Evolutionary conservation across 1,139 yeast genomes (phyloP), one percentile per base, ranked within the genome.

Genomic region (Pichia kudriavzevii): DNA sequence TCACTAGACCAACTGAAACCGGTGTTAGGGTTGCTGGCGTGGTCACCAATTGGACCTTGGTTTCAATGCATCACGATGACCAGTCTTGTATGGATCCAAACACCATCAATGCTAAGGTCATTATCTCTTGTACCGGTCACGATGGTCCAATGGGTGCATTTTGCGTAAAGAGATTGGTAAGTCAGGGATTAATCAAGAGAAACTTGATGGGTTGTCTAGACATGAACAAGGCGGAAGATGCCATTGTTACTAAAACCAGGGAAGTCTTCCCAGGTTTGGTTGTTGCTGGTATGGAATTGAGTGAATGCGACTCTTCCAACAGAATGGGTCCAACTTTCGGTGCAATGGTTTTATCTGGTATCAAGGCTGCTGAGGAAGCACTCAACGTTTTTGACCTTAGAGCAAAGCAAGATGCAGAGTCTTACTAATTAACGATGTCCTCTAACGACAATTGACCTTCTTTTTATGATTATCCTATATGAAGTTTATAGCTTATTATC

Each of bases 131-230:
- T 42, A 73, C 84, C 26, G 91, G 91, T 36, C 91, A 80, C 51
- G 91, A 80, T 55, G 91, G 91, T 49, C 87, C 87, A 36, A 78
- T 79, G 60, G 91, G 91, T 41, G 88, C 88, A n/a, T 79, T 79
- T 60, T 71, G 76, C 41, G 87, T 82, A 45, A 70, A 70, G 63
- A 63, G 76, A 52, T 59, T 69, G 37, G 63, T 60, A 22, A 53
- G 63, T 28, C 62, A 66, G 31, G 70, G 66, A 34, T 61, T 60
- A 16, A 59, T 65, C 44, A 57, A 63, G 44, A 66, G 72, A 53
- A 79, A 77, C 38, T 83, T 80, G 39, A 80, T 80, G 91, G 73
- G 80, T 53, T 85, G 87, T 46, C 67, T 80, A 30, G 88, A 80
- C 56, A 80, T 80, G 87, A 76, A 78, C 64, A 63, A 66, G 45